Evolutionary conservation across 352 stramenopile species (phyloP).

Genomic region (Globisporangium lucens): DNA sequence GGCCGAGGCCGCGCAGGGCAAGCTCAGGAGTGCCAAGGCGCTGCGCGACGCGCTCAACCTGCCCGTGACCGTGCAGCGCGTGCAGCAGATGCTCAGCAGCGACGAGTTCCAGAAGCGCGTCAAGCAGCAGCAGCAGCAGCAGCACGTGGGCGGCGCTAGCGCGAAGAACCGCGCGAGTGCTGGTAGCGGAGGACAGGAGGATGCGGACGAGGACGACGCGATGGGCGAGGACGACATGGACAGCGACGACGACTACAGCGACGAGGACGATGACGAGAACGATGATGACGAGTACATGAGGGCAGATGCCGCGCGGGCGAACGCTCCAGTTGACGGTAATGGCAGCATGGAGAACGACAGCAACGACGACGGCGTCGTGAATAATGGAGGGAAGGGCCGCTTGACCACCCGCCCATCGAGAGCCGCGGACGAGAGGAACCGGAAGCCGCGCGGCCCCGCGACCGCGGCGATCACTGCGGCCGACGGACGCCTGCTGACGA

Average conservation of each 20-base stretch:
- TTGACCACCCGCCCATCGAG: not conserved
- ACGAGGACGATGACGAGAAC: not conserved
- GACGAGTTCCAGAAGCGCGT: slow-evolving; percentile 10
- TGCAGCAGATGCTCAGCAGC: slow-evolving; percentile 12
- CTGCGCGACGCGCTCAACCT: slow-evolving; percentile 16
- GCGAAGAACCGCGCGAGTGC: not conserved
- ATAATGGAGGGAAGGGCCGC: not conserved
- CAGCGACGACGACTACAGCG: not conserved
- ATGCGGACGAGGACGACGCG: not conserved
- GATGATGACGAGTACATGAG: not conserved
- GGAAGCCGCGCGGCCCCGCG: not conserved
- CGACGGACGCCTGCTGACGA: not conserved
- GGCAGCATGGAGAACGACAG: not conserved
- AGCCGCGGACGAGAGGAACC: not conserved
- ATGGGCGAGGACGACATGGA: slow-evolving; percentile 7
- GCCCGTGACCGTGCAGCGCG: not conserved
- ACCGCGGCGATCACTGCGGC: not conserved
- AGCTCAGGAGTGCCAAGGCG: slow-evolving; percentile 12
- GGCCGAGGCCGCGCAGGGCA: slow-evolving; percentile 1
- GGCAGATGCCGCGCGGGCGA: not conserved
- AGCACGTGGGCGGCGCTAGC: not conserved
- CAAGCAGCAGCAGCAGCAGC: not conserved
- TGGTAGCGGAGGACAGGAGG: too few relatives aligned
- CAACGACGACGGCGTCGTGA: not conserved
- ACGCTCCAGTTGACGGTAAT: not conserved